A percentile compares a stretch with the other conserved stretches of the same genome.
Conservation (phyloP, 2,329 filamentous ascomycete species). For the Aureobasidium sp. region DNA sequence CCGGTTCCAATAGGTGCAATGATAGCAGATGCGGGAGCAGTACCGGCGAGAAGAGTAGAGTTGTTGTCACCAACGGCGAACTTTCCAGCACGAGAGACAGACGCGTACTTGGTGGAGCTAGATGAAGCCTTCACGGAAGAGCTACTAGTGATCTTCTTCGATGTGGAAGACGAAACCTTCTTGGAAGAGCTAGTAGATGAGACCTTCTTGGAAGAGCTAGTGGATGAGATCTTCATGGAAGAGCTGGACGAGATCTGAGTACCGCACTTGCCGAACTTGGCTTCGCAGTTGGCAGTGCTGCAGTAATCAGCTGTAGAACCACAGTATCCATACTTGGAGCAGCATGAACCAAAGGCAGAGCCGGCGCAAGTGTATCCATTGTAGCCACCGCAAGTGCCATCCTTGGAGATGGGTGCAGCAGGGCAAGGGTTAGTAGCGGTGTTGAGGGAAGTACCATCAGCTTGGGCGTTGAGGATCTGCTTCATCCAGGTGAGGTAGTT, state of each 20-base stretch:
- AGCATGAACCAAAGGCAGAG: slow-evolving; percentile 17
- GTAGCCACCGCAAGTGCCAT: slow-evolving; percentile 18
- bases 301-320: slow-evolving; percentile 8
- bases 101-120: not conserved
- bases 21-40: not conserved
- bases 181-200: not conserved
- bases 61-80: not conserved
- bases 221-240: not conserved
- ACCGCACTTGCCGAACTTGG: slow-evolving; percentile 8
- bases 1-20: not conserved
- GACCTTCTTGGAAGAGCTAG: not conserved
- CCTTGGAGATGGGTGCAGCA: slow-evolving; percentile 16
- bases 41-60: not conserved
- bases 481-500: slow-evolving; percentile 45
- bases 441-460: slow-evolving; percentile 19
- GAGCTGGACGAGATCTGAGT: not conserved
- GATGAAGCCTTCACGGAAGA: not conserved
- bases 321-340: slow-evolving; percentile 15
- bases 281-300: slow-evolving; percentile 5
- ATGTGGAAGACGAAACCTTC: not conserved
- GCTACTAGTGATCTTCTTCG: not conserved
- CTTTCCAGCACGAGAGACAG: not conserved
- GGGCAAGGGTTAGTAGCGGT: slow-evolving; percentile 14
- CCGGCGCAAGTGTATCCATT: slow-evolving; percentile 18
- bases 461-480: slow-evolving; percentile 31